Base-by-base conservation (phyloP, 768 basidiomycete species). In the Lenzites betulinus region DNA sequence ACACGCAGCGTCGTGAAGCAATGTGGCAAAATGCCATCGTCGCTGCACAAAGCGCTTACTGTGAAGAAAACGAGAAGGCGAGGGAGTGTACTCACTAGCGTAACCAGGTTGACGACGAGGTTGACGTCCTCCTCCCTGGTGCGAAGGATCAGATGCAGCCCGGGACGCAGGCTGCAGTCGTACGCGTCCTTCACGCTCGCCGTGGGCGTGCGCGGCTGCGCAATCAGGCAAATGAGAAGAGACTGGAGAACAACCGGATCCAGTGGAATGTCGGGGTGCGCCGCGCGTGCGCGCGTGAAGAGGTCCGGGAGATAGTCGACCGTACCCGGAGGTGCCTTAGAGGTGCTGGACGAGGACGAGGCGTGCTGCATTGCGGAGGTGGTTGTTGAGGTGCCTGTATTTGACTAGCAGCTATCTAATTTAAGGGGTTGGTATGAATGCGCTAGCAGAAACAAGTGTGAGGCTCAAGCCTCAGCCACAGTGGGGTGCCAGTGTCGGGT, bases 231-330 rank as follows among this genome's bases (percentile, higher is more conserved):
- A 3, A 87, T 79, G 30, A 91, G 79, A 16, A 90, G 73, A 22
- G 86, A 83, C 69, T 87, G 87, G 22, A 90, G 72, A 42, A 90
- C 79, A 52, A 83, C 80, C 11, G 82, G 77, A 53, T 91, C 88
- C 2, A 89, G 57, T 8, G 86, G 86, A 16, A 87, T 69, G 50
- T 75, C 75, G n/a, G 81, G 75, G 26, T 74, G 71, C 7, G 73
- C 70, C n/a, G 75, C 65, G 39, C 77, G 81, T 53, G 88, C 70
- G 58, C 80, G 74, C 3, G 74, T 69, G 12, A 88, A 64, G 28
- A 87, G 68, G 28, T 69, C 67, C 20, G 71, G 61, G 35, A 74
- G 68, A 56, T 70, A 72, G 1, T 58, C 64, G 16, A 55, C 35
- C 13, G 70, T 66, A 7, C 68, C 68, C 23, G 63, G 65, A 11